phyloP scores from a whole-genome alignment of 1,284 basidiomycete species.

The Coniferiporia sulphurascens region DNA sequence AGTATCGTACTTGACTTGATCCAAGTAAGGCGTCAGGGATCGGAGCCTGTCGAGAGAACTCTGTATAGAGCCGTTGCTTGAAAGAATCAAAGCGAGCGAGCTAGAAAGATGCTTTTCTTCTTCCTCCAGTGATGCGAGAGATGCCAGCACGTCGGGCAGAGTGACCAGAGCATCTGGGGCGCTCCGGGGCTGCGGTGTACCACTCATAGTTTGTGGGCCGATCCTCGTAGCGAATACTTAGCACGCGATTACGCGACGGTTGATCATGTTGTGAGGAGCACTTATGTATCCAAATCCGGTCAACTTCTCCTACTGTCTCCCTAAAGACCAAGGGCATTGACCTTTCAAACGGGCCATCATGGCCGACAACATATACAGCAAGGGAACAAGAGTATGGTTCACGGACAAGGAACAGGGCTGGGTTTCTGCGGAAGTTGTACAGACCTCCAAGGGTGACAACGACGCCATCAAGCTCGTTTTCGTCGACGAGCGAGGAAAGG shows the following conservation, averaged over 20 bases:
- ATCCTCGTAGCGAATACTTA: background rate
- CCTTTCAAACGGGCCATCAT: slow-evolving; percentile 34
- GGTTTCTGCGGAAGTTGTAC: slow-evolving; percentile 82
- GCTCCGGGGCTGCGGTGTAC: background rate
- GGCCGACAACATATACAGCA: slow-evolving; percentile 85
- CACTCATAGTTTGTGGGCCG: background rate
- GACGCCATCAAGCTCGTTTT: slow-evolving; percentile 77
- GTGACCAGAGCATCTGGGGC: slow-evolving; percentile 42
- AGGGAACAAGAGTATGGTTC: slow-evolving; percentile 84
- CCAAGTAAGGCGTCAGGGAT: slow-evolving; percentile 58
- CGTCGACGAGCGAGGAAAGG: slow-evolving; percentile 85
- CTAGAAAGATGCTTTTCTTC: slow-evolving; percentile 76
- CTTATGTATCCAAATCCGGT: background rate
- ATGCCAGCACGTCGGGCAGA: slow-evolving; percentile 63
- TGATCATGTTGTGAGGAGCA: background rate
- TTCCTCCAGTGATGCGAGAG: slow-evolving; percentile 69
- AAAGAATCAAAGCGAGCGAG: slow-evolving; percentile 70
- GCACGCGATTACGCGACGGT: background rate
- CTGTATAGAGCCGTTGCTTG: slow-evolving; percentile 63
- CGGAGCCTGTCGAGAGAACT: slow-evolving; percentile 61
- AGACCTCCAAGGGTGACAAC: slow-evolving; percentile 53
- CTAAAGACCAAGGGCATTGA: background rate
- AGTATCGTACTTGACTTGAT: slow-evolving; percentile 60
- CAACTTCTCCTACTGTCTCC: background rate
- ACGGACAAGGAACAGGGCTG: slow-evolving; percentile 90